Percentiles rank a stretch among this genome's conserved stretches.
Conservation (phyloP, 345 rosid species). For the Brassica carinata region DNA sequence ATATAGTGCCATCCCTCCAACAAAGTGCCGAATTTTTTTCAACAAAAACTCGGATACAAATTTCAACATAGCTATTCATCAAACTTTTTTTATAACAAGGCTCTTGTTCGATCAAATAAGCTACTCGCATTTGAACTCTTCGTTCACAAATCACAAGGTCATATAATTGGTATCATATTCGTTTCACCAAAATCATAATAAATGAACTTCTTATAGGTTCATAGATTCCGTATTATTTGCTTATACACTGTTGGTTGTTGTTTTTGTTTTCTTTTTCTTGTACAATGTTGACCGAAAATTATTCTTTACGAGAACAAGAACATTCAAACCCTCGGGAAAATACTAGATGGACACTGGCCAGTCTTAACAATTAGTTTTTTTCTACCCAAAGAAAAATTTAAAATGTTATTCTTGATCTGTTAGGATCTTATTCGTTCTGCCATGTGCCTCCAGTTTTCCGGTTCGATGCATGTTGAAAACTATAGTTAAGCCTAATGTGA, state of each 20-base stretch:
- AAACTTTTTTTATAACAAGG: background rate
- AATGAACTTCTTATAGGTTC: background rate
- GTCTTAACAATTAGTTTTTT: conserved; percentile 13
- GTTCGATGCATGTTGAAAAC: conserved; percentile 36
- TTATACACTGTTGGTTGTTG: background rate
- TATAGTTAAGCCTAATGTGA: conserved; percentile 2
- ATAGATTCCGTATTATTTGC: conserved; percentile 21
- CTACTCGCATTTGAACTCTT: background rate
- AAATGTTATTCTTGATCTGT: conserved; percentile 13
- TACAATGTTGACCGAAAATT: background rate
- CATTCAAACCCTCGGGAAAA: conserved; percentile 22
- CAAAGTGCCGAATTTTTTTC: background rate
- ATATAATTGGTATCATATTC: conserved; percentile 1
- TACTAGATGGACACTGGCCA: conserved; percentile 12
- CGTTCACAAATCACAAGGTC: background rate
- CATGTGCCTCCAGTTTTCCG: conserved; percentile 33
- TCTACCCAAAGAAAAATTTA: background rate
- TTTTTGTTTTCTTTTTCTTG: background rate
- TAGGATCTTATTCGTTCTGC: conserved; percentile 34
- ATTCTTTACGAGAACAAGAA: conserved; percentile 14
- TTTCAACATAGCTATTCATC: background rate
- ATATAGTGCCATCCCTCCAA: background rate
- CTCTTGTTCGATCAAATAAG: conserved; percentile 1
- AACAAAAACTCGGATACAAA: background rate
- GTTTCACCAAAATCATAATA: conserved; percentile 3